Evolutionary conservation across 768 basidiomycete genomes (phyloP).

Genomic region (Trametes elegans): DNA sequence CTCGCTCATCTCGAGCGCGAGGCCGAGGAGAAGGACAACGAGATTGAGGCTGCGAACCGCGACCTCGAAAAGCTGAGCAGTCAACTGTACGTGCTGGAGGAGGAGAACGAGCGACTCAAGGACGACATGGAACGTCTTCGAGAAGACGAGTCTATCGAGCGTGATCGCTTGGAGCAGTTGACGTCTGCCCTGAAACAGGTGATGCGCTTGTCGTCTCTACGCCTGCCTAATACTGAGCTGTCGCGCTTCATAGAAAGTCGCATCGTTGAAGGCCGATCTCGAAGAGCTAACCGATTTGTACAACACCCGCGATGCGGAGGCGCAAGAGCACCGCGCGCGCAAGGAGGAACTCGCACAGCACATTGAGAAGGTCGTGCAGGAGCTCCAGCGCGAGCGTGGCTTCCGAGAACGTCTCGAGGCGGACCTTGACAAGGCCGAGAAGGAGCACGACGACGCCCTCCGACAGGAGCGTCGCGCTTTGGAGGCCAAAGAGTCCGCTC

Average conservation of each 20-base stretch:
- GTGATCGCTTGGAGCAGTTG: conserved; percentile 65
- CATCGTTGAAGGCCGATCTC: conserved; percentile 59
- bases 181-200: conserved; percentile 81
- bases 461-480: conserved; percentile 60
- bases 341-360: conserved; percentile 78
- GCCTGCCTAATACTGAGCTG: not conserved
- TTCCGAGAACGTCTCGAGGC: conserved; percentile 52
- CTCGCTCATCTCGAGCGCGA: conserved; percentile 77
- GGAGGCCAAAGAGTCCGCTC: conserved; percentile 68
- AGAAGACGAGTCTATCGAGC: conserved; percentile 74
- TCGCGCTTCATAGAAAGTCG: conserved; percentile 57
- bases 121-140: conserved; percentile 67
- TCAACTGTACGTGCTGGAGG: conserved; percentile 78
- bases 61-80: conserved; percentile 82
- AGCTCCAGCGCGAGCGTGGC: conserved; percentile 57
- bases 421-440: conserved; percentile 55
- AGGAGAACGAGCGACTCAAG: conserved; percentile 74
- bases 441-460: conserved; percentile 59
- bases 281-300: conserved; percentile 64
- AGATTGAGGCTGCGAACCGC: conserved; percentile 68
- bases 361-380: conserved; percentile 66
- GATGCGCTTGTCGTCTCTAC: conserved; percentile 16
- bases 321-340: conserved; percentile 62
- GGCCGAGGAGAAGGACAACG: conserved; percentile 74
- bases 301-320: conserved; percentile 60